Conservation (phyloP, 805 yeast genomes). For the Metschnikowia vanudenii region DNA sequence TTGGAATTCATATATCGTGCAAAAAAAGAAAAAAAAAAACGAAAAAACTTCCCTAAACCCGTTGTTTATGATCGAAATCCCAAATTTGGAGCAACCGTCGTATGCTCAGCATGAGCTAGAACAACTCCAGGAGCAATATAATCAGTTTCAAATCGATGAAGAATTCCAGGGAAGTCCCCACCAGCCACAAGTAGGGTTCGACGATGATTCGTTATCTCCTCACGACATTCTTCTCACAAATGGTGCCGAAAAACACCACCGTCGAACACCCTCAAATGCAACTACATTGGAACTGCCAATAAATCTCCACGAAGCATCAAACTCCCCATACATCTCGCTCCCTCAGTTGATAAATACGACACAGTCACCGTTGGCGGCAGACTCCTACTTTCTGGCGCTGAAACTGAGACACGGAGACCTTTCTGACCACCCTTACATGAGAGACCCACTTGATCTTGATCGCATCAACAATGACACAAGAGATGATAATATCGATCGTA, state of each 20-base stretch:
- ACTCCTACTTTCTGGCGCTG: slow-evolving; percentile 17
- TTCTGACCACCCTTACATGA: slow-evolving; percentile 3
- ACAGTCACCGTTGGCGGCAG: slow-evolving; percentile 18
- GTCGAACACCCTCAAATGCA: slow-evolving; percentile 5
- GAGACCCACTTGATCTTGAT: slow-evolving; percentile 8
- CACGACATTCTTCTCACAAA: not conserved
- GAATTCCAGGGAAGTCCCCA: slow-evolving; percentile 1
- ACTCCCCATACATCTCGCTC: slow-evolving; percentile 13
- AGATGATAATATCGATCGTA: slow-evolving; percentile 7
- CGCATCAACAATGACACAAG: slow-evolving; percentile 5
- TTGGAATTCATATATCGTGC: too few relatives aligned
- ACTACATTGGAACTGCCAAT: slow-evolving; percentile 15
- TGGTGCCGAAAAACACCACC: slow-evolving; percentile 3
- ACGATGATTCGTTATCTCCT: not conserved
- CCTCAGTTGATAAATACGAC: slow-evolving; percentile 12
- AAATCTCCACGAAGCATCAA: slow-evolving; percentile 8
- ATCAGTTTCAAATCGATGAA: slow-evolving; percentile 10
- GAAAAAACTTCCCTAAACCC: too few relatives aligned
- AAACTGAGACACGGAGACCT: slow-evolving; percentile 5
- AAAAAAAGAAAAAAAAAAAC: not conserved
- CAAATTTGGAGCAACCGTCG: slow-evolving; percentile 36
- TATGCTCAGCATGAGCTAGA: slow-evolving; percentile 19
- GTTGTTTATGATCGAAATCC: slow-evolving; percentile 43
- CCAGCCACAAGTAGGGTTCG: slow-evolving; percentile 2
- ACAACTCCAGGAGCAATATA: slow-evolving; percentile 20